Evolutionary conservation across 1,284 basidiomycete species (phyloP).

Genomic region (Ceratobasidium sp.): DNA sequence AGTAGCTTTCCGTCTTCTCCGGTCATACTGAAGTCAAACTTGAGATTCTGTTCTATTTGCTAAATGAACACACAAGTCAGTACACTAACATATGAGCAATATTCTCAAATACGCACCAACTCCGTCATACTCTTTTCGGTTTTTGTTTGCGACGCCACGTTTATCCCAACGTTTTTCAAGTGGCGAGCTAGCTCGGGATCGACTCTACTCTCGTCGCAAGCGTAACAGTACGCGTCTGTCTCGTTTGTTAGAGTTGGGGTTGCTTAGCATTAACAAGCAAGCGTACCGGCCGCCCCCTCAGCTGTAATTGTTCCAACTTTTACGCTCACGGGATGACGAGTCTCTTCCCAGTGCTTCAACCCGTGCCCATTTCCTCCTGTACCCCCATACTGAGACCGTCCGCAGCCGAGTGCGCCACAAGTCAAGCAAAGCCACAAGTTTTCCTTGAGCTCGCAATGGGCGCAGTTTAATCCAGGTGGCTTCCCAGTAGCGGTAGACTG

Average conservation of each 20-base stretch:
- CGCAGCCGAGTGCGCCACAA: slow-evolving; percentile 95
- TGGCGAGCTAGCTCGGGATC: slow-evolving; percentile 84
- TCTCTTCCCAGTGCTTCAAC: slow-evolving; percentile 80
- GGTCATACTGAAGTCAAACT: slow-evolving; percentile 94
- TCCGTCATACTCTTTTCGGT: slow-evolving; percentile 99
- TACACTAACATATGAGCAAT: not conserved
- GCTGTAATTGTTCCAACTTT: slow-evolving; percentile 98
- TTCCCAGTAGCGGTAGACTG: slow-evolving; percentile 69
- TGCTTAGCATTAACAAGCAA: slow-evolving; percentile 20
- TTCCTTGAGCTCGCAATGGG: slow-evolving; percentile 80
- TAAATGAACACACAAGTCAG: slow-evolving; percentile 50
- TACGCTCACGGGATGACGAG: slow-evolving; percentile 85
- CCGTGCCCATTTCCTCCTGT: slow-evolving; percentile 92
- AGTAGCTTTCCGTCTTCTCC: slow-evolving; percentile 90
- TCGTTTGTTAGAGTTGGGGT: not conserved
- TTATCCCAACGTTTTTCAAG: slow-evolving; percentile 87
- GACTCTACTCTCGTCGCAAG: slow-evolving; percentile 86
- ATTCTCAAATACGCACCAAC: slow-evolving; percentile 64
- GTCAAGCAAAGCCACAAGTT: slow-evolving; percentile 97
- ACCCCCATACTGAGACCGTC: slow-evolving; percentile 88
- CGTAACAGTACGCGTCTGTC: slow-evolving; percentile 93
- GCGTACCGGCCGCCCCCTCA: slow-evolving; percentile 85
- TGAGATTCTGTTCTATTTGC: slow-evolving; percentile 98
- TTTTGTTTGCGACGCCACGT: slow-evolving; percentile 84
- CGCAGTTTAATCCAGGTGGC: slow-evolving; percentile 68